Percentiles rank a stretch among this genome's conserved stretches.
These are phyloP conservation scores for Eucalyptus pumila DNA, from an alignment of 345 rosid species.

Conservation along the genomic window DNA sequence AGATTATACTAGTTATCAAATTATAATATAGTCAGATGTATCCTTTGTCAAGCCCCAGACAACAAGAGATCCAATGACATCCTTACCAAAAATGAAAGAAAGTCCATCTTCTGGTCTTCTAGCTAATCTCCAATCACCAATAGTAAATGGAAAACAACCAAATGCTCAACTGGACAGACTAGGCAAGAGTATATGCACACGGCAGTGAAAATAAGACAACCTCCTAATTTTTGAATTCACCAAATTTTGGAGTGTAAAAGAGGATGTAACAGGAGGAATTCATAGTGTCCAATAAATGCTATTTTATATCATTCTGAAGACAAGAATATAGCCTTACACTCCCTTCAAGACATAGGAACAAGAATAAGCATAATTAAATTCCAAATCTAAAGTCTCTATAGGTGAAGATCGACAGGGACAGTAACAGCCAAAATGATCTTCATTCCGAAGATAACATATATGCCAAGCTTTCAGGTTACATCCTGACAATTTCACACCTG, in stretches of 20 bases:
- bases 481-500: not conserved
- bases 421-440: not conserved
- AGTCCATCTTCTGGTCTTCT: not conserved
- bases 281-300: not conserved
- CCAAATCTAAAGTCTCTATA: not conserved
- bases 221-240: not conserved
- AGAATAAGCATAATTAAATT: not conserved
- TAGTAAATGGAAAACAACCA: not conserved
- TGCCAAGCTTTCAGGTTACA: not conserved
- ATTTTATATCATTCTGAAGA: not conserved
- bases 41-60: not conserved
- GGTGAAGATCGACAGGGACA: not conserved
- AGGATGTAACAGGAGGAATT: not conserved
- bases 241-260: not conserved
- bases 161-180: not conserved
- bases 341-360: not conserved
- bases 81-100: not conserved
- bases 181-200: not conserved
- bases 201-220: not conserved
- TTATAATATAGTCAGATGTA: not conserved
- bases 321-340: not conserved
- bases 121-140: not conserved
- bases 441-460: not conserved
- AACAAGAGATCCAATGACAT: not conserved
- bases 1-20: not conserved